Base-by-base conservation (phyloP, 345 rosid genomes). In the Aegle marmelos region DNA sequence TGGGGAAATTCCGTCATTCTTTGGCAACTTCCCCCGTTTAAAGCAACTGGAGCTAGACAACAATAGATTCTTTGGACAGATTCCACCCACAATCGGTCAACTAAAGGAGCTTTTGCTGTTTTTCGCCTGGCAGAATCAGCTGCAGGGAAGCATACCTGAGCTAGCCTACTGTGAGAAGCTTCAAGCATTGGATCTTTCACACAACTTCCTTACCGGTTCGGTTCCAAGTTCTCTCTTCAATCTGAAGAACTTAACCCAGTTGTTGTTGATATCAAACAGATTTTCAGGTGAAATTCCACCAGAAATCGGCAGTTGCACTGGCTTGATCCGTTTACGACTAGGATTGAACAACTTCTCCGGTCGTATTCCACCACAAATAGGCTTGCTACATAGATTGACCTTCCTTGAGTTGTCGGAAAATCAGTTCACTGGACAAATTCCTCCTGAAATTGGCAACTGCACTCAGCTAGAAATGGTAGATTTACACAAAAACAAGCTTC, bases 111-210 rank as follows among this genome's bases (percentile, higher is more conserved):
- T 91, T 37, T 77, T 81, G 30, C 77, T 90, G 72, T 90, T 91
- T 81, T 91, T 79, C 75, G 91, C 91, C 6, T 91, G 95, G 93
- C 87, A 91, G 78, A 91, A 91, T 83, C 86, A 86, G 68, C 91
- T 91, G 57, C 71, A 79, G 34, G 93, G 93, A 70, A 79, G 83
- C 81, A 88, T 91, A 76, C 93, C 96, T 6, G 72, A 86, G 81
- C 83, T 91, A 2, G 87, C 86, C 66, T 82, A 81, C 72, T 91
- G 96, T 61, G 59, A 75, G 84, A 85, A 86, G 57, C 91, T 91
- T 73, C 85, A 91, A 83, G 86, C 90, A 25, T 71, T 91, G 82
- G 96, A 91, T 81, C 82, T 91, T 72, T 91, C 96, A 8, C 92
- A 88, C 81, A 90, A 91, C 75, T 74, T 68, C 78, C 87, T 91